These are phyloP conservation scores for Bimuria novae-zelandiae DNA, from an alignment of 2,329 filamentous ascomycete species.

Conservation along the genomic window DNA sequence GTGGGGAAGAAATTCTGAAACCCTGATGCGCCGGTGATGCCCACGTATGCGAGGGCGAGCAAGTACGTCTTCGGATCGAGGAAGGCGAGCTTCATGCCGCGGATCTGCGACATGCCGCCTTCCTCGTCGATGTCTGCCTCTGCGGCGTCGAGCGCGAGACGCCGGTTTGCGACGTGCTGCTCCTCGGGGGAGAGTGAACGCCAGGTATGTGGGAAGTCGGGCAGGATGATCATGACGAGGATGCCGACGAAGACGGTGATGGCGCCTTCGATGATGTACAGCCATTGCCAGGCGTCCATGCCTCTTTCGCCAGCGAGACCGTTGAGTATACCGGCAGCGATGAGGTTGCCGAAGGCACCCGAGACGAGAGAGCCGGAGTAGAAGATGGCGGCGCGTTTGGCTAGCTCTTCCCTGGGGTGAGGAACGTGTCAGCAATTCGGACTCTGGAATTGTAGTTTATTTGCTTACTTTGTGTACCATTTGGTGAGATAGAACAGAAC, in stretches of 20 bases:
- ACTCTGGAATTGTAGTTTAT: too few relatives aligned
- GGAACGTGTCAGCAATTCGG: too few relatives aligned
- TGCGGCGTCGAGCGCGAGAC: constrained; percentile 55
- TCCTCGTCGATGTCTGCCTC: constrained; percentile 52
- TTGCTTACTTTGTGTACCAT: constrained; percentile 55
- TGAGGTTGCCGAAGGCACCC: constrained; percentile 58
- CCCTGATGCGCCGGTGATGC: constrained; percentile 55
- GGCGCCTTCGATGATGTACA: constrained; percentile 46
- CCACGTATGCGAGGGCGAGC: constrained; percentile 55
- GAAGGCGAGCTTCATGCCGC: constrained; percentile 58
- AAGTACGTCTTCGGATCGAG: constrained; percentile 56
- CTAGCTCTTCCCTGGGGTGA: constrained; percentile 49
- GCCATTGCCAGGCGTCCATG: constrained; percentile 43
- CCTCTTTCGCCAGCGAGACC: constrained; percentile 38
- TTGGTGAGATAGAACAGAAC: constrained; percentile 31
- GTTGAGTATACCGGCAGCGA: constrained; percentile 57
- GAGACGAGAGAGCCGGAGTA: constrained; percentile 57
- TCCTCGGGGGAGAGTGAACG: constrained; percentile 46
- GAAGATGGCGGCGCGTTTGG: constrained; percentile 57
- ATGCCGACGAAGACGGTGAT: constrained; percentile 43
- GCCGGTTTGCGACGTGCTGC: constrained; percentile 50
- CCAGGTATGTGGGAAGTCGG: constrained; percentile 51
- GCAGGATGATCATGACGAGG: constrained; percentile 41
- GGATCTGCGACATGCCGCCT: constrained; percentile 54
- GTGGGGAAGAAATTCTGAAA: constrained; percentile 64